These are phyloP conservation scores for Sorghum bicolor DNA, from an alignment of 176 grass and related monocot species.

Conservation along the genomic window DNA sequence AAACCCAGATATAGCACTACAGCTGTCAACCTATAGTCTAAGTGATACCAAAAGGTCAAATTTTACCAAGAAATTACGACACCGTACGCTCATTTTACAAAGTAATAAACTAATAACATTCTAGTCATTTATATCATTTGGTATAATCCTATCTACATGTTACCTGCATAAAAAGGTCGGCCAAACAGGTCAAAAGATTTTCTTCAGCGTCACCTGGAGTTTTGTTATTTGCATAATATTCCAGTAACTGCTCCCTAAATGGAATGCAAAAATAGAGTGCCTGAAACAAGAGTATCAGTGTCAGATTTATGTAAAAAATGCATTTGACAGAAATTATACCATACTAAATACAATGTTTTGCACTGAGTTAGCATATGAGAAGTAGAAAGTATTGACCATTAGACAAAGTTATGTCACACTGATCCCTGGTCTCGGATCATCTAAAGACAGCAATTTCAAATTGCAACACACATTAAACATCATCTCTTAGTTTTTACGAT, in stretches of 20 bases:
- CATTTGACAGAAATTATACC: neutral
- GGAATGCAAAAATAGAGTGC: conserved; percentile 95
- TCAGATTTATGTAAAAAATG: conserved; percentile 25
- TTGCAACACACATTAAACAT: neutral
- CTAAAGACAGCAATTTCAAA: neutral
- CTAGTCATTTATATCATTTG: neutral
- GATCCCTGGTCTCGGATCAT: conserved; percentile 14
- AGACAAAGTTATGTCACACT: neutral
- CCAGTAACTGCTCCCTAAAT: conserved; percentile 81
- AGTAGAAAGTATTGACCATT: neutral
- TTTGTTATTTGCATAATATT: conserved; percentile 80
- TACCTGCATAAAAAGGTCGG: conserved; percentile 98
- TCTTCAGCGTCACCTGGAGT: conserved; percentile 71
- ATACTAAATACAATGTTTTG: neutral
- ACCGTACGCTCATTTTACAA: conserved; percentile 15
- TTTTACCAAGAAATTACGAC: neutral
- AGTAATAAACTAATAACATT: conserved; percentile 10
- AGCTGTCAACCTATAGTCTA: neutral
- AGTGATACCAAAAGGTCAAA: neutral
- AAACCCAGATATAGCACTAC: neutral
- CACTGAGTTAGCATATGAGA: neutral
- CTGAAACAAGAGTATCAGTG: conserved; percentile 53
- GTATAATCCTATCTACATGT: neutral
- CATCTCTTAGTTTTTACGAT: neutral
- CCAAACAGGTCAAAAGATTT: conserved; percentile 92